Evolutionary conservation across 2,329 filamentous ascomycete genomes (phyloP).

Genomic region (Curvularia eragrostidis): DNA sequence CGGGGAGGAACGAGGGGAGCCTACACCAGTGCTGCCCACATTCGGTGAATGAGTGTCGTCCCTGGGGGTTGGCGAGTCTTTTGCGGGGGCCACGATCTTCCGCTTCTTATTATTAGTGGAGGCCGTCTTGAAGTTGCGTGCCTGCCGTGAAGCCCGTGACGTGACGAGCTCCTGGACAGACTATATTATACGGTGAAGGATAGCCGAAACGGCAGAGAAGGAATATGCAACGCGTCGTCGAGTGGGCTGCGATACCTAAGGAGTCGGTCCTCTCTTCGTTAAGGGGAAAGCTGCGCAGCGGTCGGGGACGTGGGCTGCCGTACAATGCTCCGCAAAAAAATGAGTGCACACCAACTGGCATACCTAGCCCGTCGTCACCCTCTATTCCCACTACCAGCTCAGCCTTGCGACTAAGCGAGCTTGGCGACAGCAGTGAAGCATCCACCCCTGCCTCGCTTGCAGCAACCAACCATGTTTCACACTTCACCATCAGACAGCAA

Average conservation of each 20-base stretch:
- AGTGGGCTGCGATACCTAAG: slow-evolving; percentile 15
- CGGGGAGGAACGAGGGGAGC: slow-evolving; percentile 49
- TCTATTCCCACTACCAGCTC: slow-evolving; percentile 17
- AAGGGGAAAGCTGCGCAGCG: slow-evolving; percentile 15
- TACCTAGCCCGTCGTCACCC: slow-evolving; percentile 25
- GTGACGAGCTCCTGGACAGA: slow-evolving; percentile 47
- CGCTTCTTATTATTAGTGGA: slow-evolving; percentile 57
- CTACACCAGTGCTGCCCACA: slow-evolving; percentile 38
- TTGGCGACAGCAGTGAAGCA: slow-evolving; percentile 17
- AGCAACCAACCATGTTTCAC: slow-evolving; percentile 1
- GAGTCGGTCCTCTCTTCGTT: slow-evolving; percentile 10
- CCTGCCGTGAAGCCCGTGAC: slow-evolving; percentile 49
- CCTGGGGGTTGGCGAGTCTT: slow-evolving; percentile 18
- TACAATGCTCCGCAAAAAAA: slow-evolving; percentile 33
- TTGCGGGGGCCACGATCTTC: slow-evolving; percentile 51
- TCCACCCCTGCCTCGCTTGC: slow-evolving; percentile 8
- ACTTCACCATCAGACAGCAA: not conserved
- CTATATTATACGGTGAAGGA: slow-evolving; percentile 15
- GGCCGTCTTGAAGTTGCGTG: slow-evolving; percentile 50
- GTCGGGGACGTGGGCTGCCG: slow-evolving; percentile 26
- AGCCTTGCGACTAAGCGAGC: slow-evolving; percentile 33
- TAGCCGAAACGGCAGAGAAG: slow-evolving; percentile 10
- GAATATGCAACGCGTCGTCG: slow-evolving; percentile 32
- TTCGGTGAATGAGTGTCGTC: slow-evolving; percentile 37
- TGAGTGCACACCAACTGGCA: slow-evolving; percentile 31